Conservation (phyloP, 352 stramenopile species). For the Pythium biforme region DNA sequence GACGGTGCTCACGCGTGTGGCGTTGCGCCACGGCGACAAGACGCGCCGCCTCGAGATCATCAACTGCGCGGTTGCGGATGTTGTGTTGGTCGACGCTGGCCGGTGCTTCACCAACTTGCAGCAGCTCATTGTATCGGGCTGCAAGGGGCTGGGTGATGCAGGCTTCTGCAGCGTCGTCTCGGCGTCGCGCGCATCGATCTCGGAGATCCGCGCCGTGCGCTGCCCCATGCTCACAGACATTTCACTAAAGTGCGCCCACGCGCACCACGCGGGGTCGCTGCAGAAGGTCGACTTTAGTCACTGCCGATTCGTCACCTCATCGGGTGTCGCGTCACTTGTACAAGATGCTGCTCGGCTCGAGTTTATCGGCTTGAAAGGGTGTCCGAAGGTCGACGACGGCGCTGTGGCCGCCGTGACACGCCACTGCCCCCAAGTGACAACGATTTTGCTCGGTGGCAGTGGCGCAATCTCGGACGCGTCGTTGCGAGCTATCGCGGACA, state of each 20-base stretch:
- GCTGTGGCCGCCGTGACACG: conserved; percentile 35
- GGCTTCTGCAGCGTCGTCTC: conserved; percentile 40
- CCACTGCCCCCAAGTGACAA: conserved; percentile 36
- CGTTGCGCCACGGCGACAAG: conserved; percentile 37
- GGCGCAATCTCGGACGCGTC: conserved; percentile 47
- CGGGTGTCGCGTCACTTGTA: conserved; percentile 35
- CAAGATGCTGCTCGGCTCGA: conserved; percentile 29
- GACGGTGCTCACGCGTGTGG: conserved; percentile 30
- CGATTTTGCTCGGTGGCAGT: conserved; percentile 44
- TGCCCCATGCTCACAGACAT: conserved; percentile 53
- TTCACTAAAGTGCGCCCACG: conserved; percentile 28
- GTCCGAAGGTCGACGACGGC: conserved; percentile 47
- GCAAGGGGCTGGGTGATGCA: conserved; percentile 46
- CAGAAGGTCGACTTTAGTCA: conserved; percentile 57
- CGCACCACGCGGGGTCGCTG: conserved; percentile 36
- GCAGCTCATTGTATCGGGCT: conserved; percentile 52
- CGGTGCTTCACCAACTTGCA: conserved; percentile 35
- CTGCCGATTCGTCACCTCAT: conserved; percentile 48
- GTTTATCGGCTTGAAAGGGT: conserved; percentile 54
- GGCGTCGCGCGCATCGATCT: conserved; percentile 35
- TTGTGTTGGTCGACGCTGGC: conserved; percentile 32
- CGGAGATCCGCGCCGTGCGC: conserved; percentile 48
- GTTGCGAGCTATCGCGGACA: conserved; percentile 37
- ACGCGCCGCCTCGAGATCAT: conserved; percentile 42
- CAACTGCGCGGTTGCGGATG: conserved; percentile 44